Evolutionary conservation across 2,329 filamentous ascomycete genomes (phyloP).

Genomic region (Fusarium globosum): DNA sequence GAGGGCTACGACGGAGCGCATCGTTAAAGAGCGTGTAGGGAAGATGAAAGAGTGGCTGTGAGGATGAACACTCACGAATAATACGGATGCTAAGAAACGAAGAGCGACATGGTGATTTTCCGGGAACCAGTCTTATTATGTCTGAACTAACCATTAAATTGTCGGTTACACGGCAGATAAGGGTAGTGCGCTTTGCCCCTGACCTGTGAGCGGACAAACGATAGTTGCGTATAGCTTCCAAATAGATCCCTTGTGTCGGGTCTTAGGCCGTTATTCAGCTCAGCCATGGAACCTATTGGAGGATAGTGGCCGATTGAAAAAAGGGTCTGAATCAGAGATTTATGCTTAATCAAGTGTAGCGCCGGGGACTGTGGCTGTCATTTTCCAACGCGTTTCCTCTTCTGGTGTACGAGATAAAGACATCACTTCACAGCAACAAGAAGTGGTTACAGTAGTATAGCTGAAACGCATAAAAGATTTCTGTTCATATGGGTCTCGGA

Average conservation of each 20-base stretch:
- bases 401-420: fast-evolving
- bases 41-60: constrained; percentile 12
- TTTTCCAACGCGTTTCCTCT: neutral
- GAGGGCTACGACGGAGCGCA: neutral
- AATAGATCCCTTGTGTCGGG: neutral
- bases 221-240: neutral
- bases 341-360: neutral
- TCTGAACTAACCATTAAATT: no score
- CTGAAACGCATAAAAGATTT: fast-evolving
- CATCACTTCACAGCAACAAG: neutral
- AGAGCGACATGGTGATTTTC: neutral
- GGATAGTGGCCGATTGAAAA: neutral
- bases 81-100: neutral
- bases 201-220: neutral
- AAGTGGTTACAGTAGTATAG: fast-evolving
- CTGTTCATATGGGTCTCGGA: fast-evolving
- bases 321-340: neutral
- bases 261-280: neutral
- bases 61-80: neutral
- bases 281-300: neutral
- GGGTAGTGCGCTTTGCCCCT: neutral
- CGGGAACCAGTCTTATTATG: neutral
- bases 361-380: neutral
- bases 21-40: neutral
- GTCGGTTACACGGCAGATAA: neutral